Conservation (phyloP, 2,329 filamentous ascomycete species). For the Neonectria neomacrospora region DNA sequence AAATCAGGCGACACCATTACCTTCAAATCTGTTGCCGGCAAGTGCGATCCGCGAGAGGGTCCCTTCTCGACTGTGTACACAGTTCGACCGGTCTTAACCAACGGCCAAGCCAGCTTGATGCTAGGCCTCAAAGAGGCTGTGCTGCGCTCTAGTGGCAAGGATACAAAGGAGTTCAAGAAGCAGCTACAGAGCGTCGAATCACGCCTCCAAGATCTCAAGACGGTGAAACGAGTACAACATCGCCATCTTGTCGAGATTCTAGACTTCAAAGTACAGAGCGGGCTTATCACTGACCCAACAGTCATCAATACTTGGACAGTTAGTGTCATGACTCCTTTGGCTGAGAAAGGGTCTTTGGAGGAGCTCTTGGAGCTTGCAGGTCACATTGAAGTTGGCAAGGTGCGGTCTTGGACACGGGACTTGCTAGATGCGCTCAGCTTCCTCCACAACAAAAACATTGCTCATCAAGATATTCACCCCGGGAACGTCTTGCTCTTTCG, state of each 20-base stretch:
- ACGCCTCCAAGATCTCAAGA: slow-evolving; percentile 79
- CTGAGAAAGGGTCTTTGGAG: slow-evolving; percentile 83
- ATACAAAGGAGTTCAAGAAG: slow-evolving; percentile 75
- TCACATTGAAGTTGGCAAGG: slow-evolving; percentile 76
- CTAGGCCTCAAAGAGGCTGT: slow-evolving; percentile 79
- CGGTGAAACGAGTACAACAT: slow-evolving; percentile 78
- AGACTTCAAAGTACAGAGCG: slow-evolving; percentile 81
- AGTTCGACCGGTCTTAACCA: slow-evolving; percentile 73
- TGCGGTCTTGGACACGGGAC: slow-evolving; percentile 91
- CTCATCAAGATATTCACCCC: slow-evolving; percentile 85
- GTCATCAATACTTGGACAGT: slow-evolving; percentile 71
- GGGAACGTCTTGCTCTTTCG: slow-evolving; percentile 83
- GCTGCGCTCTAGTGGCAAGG: slow-evolving; percentile 67
- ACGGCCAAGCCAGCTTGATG: slow-evolving; percentile 67
- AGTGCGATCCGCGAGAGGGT: slow-evolving; percentile 72
- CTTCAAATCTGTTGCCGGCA: slow-evolving; percentile 78
- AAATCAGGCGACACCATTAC: slow-evolving; percentile 69
- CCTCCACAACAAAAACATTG: slow-evolving; percentile 84
- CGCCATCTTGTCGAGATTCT: slow-evolving; percentile 81
- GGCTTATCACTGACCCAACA: slow-evolving; percentile 53
- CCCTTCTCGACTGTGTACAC: slow-evolving; percentile 76
- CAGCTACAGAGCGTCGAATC: slow-evolving; percentile 81
- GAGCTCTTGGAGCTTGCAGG: slow-evolving; percentile 85
- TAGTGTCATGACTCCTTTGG: slow-evolving; percentile 78
- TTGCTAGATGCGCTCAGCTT: slow-evolving; percentile 89